Conservation (phyloP, 495 filamentous ascomycete species). For the Coniosporium apollinis region DNA sequence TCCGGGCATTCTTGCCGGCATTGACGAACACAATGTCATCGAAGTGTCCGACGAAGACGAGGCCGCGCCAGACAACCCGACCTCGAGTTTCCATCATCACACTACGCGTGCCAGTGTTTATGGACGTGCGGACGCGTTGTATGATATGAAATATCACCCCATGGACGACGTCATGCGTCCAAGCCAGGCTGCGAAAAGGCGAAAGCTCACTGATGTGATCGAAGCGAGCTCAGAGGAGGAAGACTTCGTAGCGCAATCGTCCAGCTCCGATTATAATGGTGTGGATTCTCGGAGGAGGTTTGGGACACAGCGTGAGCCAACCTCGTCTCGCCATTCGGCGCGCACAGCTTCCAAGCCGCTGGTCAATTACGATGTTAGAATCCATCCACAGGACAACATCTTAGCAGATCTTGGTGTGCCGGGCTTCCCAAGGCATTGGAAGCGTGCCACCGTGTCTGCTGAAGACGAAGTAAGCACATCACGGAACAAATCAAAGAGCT, state of each 20-base stretch:
- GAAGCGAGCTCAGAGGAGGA: conserved; percentile 1
- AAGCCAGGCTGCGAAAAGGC: conserved; percentile 8
- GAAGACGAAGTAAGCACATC: too few species aligned
- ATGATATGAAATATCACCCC: conserved; percentile 22
- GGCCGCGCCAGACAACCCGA: neutral
- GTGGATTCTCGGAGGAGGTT: neutral
- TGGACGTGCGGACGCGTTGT: conserved; percentile 2
- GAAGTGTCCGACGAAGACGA: conserved; percentile 3
- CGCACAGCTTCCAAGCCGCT: conserved; percentile 1
- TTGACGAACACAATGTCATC: too few species aligned
- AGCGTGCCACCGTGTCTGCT: too few species aligned
- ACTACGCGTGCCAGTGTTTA: conserved; percentile 3
- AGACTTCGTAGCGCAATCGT: conserved; percentile 1
- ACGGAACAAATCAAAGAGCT: too few species aligned
- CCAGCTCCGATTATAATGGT: neutral
- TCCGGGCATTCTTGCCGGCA: too few species aligned
- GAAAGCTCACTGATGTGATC: neutral
- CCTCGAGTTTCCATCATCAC: conserved; percentile 4
- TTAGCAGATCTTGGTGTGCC: too few species aligned
- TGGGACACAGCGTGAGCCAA: neutral
- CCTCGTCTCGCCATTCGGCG: conserved; percentile 4
- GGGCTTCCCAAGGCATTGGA: too few species aligned
- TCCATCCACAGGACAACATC: neutral
- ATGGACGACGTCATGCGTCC: conserved; percentile 18
- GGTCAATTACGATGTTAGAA: conserved; percentile 3